Conservation (phyloP, 352 stramenopile genomes). For the Thraustochytrium sp. region DNA sequence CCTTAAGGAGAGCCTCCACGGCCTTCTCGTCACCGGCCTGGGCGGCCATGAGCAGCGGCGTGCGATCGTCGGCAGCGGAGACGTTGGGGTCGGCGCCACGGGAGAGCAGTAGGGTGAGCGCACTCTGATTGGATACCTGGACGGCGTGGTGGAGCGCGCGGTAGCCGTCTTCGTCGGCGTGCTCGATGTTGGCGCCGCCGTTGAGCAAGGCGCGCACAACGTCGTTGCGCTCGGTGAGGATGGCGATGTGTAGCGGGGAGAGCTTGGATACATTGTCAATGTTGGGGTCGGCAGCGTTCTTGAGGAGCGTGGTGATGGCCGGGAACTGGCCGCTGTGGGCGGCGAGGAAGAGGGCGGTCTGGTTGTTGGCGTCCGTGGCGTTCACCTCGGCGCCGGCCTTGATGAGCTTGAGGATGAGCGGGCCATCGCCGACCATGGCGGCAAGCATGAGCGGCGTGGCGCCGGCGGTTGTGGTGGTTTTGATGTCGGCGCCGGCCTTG, state of each 20-base stretch:
- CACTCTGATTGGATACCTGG: too few species aligned
- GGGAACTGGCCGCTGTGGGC: neutral
- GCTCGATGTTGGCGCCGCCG: neutral
- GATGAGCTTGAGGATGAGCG: neutral
- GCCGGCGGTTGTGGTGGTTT: neutral
- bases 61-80: neutral
- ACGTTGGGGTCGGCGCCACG: neutral
- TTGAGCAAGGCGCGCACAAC: neutral
- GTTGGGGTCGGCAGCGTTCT: neutral
- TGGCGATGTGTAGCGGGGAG: neutral
- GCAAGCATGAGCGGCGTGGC: constrained; percentile 45
- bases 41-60: neutral
- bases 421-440: constrained; percentile 30
- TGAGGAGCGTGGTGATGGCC: neutral
- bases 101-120: neutral
- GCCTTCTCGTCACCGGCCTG: neutral
- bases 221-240: neutral
- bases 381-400: neutral
- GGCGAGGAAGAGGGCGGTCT: neutral
- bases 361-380: neutral
- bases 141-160: neutral
- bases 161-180: constrained; percentile 2
- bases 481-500: neutral
- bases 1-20: neutral
- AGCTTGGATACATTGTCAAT: neutral